phyloP scores from a whole-genome alignment of 805 yeast species.

The Limtongia smithiae region DNA sequence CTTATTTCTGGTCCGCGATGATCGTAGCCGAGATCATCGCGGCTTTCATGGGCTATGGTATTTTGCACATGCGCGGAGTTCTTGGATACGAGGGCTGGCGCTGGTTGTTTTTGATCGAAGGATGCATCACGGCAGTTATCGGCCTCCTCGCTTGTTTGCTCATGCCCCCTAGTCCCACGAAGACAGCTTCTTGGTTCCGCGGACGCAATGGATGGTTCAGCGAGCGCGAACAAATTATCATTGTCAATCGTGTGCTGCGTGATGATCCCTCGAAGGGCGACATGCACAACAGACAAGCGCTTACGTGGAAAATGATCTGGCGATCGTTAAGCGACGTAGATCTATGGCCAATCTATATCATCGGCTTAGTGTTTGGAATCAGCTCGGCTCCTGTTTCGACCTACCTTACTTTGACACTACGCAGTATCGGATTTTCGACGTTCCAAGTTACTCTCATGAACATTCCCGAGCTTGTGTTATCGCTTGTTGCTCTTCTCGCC shows the following conservation, averaged over 20 bases:
- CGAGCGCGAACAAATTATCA: conserved; percentile 53
- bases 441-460: conserved; percentile 51
- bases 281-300: conserved; percentile 58
- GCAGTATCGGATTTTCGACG: conserved; percentile 50
- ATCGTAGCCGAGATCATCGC: conserved; percentile 45
- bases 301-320: conserved; percentile 43
- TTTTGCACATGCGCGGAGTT: conserved; percentile 48
- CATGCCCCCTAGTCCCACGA: conserved; percentile 57
- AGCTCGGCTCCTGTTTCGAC: conserved; percentile 40
- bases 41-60: conserved; percentile 49
- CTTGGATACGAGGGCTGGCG: conserved; percentile 52
- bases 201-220: conserved; percentile 54
- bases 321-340: conserved; percentile 48
- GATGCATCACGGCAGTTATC: conserved; percentile 51
- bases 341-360: conserved; percentile 53
- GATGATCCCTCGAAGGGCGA: conserved; percentile 65
- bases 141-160: conserved; percentile 48
- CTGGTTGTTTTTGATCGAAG: conserved; percentile 62
- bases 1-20: conserved; percentile 54
- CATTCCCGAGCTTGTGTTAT: conserved; percentile 45
- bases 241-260: conserved; percentile 56
- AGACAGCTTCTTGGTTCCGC: conserved; percentile 49
- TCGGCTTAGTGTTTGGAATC: conserved; percentile 46
- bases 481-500: conserved; percentile 31
- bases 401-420: conserved; percentile 51